Evolutionary conservation across 495 filamentous ascomycete species (phyloP).

Genomic region (Sordaria brevicollis): DNA sequence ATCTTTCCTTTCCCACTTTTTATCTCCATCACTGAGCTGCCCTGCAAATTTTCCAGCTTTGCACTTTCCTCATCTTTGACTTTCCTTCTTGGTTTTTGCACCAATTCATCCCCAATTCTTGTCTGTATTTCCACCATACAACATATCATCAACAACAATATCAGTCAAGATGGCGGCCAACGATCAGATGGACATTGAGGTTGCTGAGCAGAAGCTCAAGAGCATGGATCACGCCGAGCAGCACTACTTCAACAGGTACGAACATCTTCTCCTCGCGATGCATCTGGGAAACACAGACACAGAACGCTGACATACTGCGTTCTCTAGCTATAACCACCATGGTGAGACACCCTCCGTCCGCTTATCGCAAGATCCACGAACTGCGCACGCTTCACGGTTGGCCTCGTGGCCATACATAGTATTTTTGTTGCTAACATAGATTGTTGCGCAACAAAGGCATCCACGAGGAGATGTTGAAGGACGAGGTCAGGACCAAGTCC

Average conservation of each 20-base stretch:
- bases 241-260: slow-evolving; percentile 94
- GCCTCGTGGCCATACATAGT: neutral
- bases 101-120: neutral
- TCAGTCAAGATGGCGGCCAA: slow-evolving; percentile 26
- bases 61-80: neutral
- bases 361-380: slow-evolving; percentile 1
- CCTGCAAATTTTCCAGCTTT: slow-evolving; percentile 1
- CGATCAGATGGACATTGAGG: slow-evolving; percentile 34
- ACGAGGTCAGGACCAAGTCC: slow-evolving; percentile 89
- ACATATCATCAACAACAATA: neutral
- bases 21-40: neutral
- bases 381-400: slow-evolving; percentile 4
- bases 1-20: neutral
- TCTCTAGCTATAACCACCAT: slow-evolving; percentile 82
- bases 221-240: slow-evolving; percentile 79
- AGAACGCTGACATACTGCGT: slow-evolving; percentile 4
- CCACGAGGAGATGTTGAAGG: slow-evolving; percentile 98
- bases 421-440: slow-evolving; percentile 21
- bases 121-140: neutral
- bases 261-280: slow-evolving; percentile 1
- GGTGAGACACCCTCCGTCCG: slow-evolving; percentile 45
- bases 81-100: neutral
- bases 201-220: slow-evolving; percentile 42
- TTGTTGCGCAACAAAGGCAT: slow-evolving; percentile 51
- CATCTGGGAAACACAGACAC: neutral